Evolutionary conservation across 1,284 basidiomycete genomes (phyloP), one percentile per base, ranked within the genome.

Genomic region (Austroboletus niveus): DNA sequence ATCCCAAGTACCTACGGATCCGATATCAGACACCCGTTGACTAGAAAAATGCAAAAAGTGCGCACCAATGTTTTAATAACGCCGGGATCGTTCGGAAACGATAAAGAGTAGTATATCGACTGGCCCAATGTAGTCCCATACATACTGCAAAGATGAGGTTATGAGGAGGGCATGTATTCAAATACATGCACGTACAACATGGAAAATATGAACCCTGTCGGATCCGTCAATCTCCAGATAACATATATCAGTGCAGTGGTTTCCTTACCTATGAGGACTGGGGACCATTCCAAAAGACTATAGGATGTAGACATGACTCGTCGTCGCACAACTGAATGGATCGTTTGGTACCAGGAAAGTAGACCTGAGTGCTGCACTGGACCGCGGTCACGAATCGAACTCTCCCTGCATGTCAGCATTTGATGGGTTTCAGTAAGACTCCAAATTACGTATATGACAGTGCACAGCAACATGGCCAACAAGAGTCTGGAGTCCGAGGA

Each of bases 61-160:
- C 52, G 6, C 20, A 55, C 54, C 48, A 55, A 27, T 32, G 20
- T 5, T 32, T 38, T 55, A 4, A 50, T 34, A 12, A 11, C 0
- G n/a, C 3, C 5, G 2, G 34, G 30, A 45, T 55, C 54, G 2
- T 47, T 22, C 15, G 52, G 48, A 39, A 54, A 55, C 24, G 20
- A 54, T 12, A 35, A 29, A 5, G 6, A 12, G 24, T 55, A 55
- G 39, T 31, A 50, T 20, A 48, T 42, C 8, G 45, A 38, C 27
- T 55, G 54, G 14, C 51, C 52, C 35, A 55, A 7, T 24, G 48
- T n/a, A 8, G 15, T 36, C 14, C 52, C 54, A 15, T 55, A 54
- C 54, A 54, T 54, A 20, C 51, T 47, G 45, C n/a, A 29, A 43
- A 31, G 8, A 8, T 55, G 27, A 46, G n/a, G 10, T 22, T n/a